These are phyloP conservation scores for Stylonectria norvegica DNA, from an alignment of 2,329 filamentous ascomycete genomes.

Conservation along the genomic window DNA sequence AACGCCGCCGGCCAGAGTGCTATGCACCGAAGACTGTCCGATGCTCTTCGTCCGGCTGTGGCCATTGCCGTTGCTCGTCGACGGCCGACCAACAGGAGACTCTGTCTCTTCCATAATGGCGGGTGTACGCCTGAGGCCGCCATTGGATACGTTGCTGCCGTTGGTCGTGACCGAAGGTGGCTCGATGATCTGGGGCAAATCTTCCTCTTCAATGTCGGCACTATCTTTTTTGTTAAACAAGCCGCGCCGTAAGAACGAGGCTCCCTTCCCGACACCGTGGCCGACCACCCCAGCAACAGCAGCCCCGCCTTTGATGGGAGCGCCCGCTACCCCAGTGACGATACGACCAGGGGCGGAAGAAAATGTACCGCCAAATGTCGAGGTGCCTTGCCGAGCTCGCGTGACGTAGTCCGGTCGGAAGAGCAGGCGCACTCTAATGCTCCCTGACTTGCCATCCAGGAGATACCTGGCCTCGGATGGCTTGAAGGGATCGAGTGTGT, in stretches of 20 bases:
- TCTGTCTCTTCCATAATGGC: slow-evolving; percentile 35
- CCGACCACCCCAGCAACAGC: slow-evolving; percentile 69
- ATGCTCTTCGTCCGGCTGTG: slow-evolving; percentile 57
- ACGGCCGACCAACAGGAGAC: slow-evolving; percentile 15
- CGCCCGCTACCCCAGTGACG: slow-evolving; percentile 74
- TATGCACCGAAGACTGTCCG: slow-evolving; percentile 65
- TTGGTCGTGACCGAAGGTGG: slow-evolving; percentile 34
- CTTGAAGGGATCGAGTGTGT: slow-evolving; percentile 79
- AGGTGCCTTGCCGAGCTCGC: slow-evolving; percentile 81
- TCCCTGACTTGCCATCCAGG: slow-evolving; percentile 86
- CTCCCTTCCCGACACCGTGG: slow-evolving; percentile 81
- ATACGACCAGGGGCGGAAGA: slow-evolving; percentile 81
- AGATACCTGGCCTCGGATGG: slow-evolving; percentile 69
- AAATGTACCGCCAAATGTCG: slow-evolving; percentile 90
- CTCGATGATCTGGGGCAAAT: slow-evolving; percentile 40
- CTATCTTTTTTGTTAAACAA: slow-evolving; percentile 71
- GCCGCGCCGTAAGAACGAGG: slow-evolving; percentile 83
- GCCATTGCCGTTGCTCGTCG: slow-evolving; percentile 29
- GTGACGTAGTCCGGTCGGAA: slow-evolving; percentile 93
- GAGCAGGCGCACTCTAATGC: slow-evolving; percentile 75
- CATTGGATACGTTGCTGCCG: slow-evolving; percentile 36
- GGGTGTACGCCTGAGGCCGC: slow-evolving; percentile 41
- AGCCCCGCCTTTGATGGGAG: slow-evolving; percentile 88
- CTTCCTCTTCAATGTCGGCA: slow-evolving; percentile 51
- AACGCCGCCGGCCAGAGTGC: slow-evolving; percentile 55